These are phyloP conservation scores for Raffaelea arxii DNA, from an alignment of 2,329 filamentous ascomycete species.

Conservation along the genomic window DNA sequence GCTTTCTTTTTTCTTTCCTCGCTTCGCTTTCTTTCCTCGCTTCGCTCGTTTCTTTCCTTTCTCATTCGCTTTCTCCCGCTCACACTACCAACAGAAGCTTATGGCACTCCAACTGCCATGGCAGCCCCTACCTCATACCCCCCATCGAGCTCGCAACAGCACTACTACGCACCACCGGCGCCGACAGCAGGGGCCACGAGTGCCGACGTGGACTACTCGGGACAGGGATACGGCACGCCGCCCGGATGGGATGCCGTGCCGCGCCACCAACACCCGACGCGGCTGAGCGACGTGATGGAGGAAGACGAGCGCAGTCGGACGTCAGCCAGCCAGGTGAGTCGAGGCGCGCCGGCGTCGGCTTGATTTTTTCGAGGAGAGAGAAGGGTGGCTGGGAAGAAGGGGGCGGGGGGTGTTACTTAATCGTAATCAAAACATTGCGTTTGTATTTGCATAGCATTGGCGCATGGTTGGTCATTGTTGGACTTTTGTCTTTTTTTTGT, in stretches of 20 bases:
- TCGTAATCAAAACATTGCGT: not conserved
- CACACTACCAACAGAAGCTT: too few relatives aligned
- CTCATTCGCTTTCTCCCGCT: too few relatives aligned
- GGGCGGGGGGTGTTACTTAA: too few relatives aligned
- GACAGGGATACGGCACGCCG: slow-evolving; percentile 54
- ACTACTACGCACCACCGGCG: slow-evolving; percentile 24
- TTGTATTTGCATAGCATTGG: slow-evolving; percentile 6
- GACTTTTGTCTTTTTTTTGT: not conserved
- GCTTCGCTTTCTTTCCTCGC: too few relatives aligned
- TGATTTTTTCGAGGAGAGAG: not conserved
- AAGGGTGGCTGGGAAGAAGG: not conserved
- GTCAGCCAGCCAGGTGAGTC: slow-evolving; percentile 55
- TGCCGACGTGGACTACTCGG: slow-evolving; percentile 59
- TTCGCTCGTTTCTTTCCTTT: too few relatives aligned
- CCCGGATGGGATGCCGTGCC: slow-evolving; percentile 64
- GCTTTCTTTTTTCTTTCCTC: too few relatives aligned
- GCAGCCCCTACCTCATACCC: slow-evolving; percentile 21
- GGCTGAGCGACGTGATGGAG: slow-evolving; percentile 79
- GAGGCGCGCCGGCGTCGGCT: slow-evolving; percentile 15
- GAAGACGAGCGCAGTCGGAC: slow-evolving; percentile 73
- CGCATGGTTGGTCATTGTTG: not conserved
- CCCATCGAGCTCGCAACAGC: slow-evolving; percentile 31
- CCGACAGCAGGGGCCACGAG: too few relatives aligned
- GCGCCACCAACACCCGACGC: slow-evolving; percentile 77
- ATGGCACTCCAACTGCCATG: slow-evolving; percentile 43